Conservation (phyloP, 1,139 yeast species). For the Candida glucosophila region DNA sequence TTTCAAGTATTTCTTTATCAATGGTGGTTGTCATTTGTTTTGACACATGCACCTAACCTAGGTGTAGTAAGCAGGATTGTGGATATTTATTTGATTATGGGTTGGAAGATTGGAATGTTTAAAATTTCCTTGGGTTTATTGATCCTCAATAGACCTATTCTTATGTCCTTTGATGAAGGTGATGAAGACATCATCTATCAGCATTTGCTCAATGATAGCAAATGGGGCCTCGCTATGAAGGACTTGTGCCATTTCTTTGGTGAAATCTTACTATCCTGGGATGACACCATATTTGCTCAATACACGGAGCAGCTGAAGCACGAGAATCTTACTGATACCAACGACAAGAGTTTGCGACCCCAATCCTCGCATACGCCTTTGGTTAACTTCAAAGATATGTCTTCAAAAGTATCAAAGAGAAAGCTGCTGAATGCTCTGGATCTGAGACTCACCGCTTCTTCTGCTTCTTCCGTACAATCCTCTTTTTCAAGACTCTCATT, state of each 20-base stretch:
- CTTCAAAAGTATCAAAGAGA: too few relatives aligned
- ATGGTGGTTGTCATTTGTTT: slow-evolving; percentile 62
- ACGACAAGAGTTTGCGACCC: too few relatives aligned
- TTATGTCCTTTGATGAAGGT: slow-evolving; percentile 36
- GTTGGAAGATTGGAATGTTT: slow-evolving; percentile 56
- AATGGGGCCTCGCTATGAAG: slow-evolving; percentile 43
- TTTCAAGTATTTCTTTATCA: slow-evolving; percentile 43
- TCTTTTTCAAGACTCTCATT: slow-evolving; percentile 7
- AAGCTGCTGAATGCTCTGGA: too few relatives aligned
- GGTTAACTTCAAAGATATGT: too few relatives aligned
- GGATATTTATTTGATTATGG: slow-evolving; percentile 53
- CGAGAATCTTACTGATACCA: too few relatives aligned
- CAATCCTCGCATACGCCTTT: too few relatives aligned
- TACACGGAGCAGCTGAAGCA: slow-evolving; percentile 1
- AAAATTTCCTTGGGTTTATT: slow-evolving; percentile 52
- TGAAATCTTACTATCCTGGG: slow-evolving; percentile 28
- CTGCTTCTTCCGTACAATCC: slow-evolving; percentile 5
- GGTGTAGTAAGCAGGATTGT: slow-evolving; percentile 41
- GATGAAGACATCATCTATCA: slow-evolving; percentile 59
- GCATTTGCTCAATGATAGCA: slow-evolving; percentile 48
- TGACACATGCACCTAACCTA: slow-evolving; percentile 53
- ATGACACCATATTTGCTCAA: slow-evolving; percentile 20
- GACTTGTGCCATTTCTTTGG: slow-evolving; percentile 40
- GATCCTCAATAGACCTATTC: slow-evolving; percentile 41
- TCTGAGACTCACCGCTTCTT: too few relatives aligned